These are phyloP conservation scores for Globisporangium uncinulatum DNA, from an alignment of 352 stramenopile genomes.

Conservation along the genomic window DNA sequence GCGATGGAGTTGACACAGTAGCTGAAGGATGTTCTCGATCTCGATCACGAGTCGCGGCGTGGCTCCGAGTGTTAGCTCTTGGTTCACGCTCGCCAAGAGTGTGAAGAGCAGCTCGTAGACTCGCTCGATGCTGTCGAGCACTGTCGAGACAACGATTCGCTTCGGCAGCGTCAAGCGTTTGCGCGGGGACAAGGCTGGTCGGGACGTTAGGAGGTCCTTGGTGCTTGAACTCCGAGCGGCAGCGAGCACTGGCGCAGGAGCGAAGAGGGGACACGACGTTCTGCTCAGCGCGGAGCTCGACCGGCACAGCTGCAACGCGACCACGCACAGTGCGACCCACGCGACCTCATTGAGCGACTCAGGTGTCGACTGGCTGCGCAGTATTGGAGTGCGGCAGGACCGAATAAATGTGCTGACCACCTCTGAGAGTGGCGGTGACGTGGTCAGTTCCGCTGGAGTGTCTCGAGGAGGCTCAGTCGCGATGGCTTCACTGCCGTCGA, in stretches of 20 bases:
- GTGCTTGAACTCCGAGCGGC: background rate
- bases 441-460: background rate
- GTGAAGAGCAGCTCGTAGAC: slow-evolving; percentile 31
- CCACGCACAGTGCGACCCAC: slow-evolving; percentile 27
- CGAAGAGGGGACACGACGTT: background rate
- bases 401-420: background rate
- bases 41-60: slow-evolving; percentile 15
- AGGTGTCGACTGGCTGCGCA: slow-evolving; percentile 18
- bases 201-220: slow-evolving; percentile 18
- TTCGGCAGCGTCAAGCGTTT: slow-evolving; percentile 43
- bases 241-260: background rate
- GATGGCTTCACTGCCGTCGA: background rate
- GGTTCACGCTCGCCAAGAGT: slow-evolving; percentile 20
- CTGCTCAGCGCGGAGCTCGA: slow-evolving; percentile 10
- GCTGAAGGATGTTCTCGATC: slow-evolving; percentile 23
- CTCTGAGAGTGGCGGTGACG: background rate
- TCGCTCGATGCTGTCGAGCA: slow-evolving; percentile 36
- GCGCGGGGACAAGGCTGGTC: slow-evolving; percentile 29
- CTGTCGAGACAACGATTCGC: slow-evolving; percentile 27
- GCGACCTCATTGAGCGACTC: slow-evolving; percentile 23
- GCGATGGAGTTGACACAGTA: slow-evolving; percentile 26
- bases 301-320: slow-evolving; percentile 24
- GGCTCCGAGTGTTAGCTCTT: slow-evolving; percentile 6
- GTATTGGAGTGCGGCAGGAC: slow-evolving; percentile 11
- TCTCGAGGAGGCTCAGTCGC: background rate